Percentiles rank a stretch among this genome's conserved stretches.
These are phyloP conservation scores for Gossypium rotundifolium DNA, from an alignment of 345 rosid genomes.

Conservation along the genomic window DNA sequence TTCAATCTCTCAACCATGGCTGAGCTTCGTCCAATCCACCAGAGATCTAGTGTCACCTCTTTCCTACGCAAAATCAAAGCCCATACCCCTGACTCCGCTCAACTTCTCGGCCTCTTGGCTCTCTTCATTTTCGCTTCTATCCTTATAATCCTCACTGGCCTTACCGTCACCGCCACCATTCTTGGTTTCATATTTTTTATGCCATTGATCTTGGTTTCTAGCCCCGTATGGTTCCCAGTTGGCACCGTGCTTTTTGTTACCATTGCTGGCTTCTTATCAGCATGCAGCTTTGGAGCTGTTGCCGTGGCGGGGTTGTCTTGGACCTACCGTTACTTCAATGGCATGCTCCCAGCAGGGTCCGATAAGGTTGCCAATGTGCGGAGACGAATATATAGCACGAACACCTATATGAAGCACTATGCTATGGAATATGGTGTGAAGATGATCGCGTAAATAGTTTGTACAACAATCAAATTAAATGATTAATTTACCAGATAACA, in stretches of 20 bases:
- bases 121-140: conserved; percentile 52
- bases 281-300: conserved; percentile 45
- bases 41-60: conserved; percentile 13
- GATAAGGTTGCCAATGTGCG: conserved; percentile 59
- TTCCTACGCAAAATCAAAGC: conserved; percentile 41
- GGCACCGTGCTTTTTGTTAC: conserved; percentile 32
- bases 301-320: conserved; percentile 43
- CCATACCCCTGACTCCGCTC: conserved; percentile 52
- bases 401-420: conserved; percentile 65
- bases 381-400: conserved; percentile 65
- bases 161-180: conserved; percentile 39
- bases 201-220: conserved; percentile 53
- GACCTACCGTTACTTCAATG: conserved; percentile 57
- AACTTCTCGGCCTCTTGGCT: conserved; percentile 23
- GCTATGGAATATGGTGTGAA: conserved; percentile 71
- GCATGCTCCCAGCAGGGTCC: conserved; percentile 60
- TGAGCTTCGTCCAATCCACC: conserved; percentile 19
- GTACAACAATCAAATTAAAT: background rate
- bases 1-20: conserved; percentile 19
- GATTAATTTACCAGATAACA: too few relatives aligned
- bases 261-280: conserved; percentile 36
- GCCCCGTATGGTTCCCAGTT: conserved; percentile 74
- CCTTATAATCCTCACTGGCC: conserved; percentile 62
- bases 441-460: background rate
- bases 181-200: conserved; percentile 49